Base-by-base conservation (phyloP, 2,329 filamentous ascomycete genomes). In the Alternaria solani region DNA sequence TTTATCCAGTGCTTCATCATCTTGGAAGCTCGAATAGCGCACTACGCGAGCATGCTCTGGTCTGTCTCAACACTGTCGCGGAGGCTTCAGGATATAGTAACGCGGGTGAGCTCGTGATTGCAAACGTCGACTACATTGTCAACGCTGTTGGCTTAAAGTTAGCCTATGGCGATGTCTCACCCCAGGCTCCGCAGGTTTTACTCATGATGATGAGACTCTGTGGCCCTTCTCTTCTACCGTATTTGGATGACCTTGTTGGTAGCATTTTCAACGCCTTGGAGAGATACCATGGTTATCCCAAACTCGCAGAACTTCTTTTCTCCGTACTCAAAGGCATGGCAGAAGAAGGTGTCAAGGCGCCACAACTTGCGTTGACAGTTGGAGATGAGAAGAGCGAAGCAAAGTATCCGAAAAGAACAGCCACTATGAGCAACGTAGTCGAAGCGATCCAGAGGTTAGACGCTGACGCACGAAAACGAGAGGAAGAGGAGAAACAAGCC, bases 121-220 rank as follows among this genome's bases (percentile, higher is more conserved):
- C 91, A 53, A 99, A 99, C 62, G 94, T 93, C 16, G 95, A 99
- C 78, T 99, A 99, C 76, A 91, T 99, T 79, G 90, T 98, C 62
- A 98, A 98, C 73, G 92, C 95, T 0, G 88, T 99, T 16, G 92
- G 92, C 0, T 80, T 98, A 61, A 91, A 93, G 63, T 85, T 99
- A 7, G 97, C 97, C 70, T 92, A 92, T 0, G 92, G 97, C 65
- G 93, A 97, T 65, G 90, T 98, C 53, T 94, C 93, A 0, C 94
- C 94, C 1, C 91, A 96, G 64, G 93, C 93, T 3, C 93, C 94
- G 3, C 91, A 94, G 67, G 95, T 98, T 2, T 80, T 99, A 49
- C 86, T 91, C 7, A 97, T 99, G 94, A 96, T 98, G 91, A 89
- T 98, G 61, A 89, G 87, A 26, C 85, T 99, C 14, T 92, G 93